Conservation (phyloP, 257 asterid genomes). For the Capsicum baccatum region DNA sequence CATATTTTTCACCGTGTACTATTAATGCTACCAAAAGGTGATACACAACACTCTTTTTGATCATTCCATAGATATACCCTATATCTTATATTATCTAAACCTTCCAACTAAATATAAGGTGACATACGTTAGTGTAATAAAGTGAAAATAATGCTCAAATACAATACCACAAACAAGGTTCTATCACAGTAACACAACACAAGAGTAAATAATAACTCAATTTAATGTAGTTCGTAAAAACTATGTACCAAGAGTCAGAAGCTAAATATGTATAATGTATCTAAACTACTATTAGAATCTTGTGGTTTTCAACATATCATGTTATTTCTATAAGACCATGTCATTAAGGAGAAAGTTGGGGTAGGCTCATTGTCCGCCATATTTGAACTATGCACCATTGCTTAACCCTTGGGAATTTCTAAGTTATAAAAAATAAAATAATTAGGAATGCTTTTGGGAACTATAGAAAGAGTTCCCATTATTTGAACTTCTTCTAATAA, state of each 20-base stretch:
- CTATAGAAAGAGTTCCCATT: not conserved
- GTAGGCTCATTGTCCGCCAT: not conserved
- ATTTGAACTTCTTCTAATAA: not conserved
- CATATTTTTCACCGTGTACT: too few species aligned
- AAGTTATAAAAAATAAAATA: not conserved
- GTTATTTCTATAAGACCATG: not conserved
- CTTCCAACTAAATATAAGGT: too few species aligned
- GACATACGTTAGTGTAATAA: too few species aligned
- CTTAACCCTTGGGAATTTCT: not conserved
- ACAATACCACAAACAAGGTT: too few species aligned
- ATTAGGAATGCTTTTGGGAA: not conserved
- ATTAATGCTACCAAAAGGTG: too few species aligned
- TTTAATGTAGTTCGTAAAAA: not conserved
- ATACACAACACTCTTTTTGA: too few species aligned
- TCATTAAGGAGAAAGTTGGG: not conserved
- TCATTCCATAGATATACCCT: too few species aligned
- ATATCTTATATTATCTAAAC: too few species aligned
- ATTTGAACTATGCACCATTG: not conserved
- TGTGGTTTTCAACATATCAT: not conserved
- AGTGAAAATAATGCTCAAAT: too few species aligned
- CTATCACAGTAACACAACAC: too few species aligned
- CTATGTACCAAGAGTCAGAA: not conserved
- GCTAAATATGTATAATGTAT: not conserved
- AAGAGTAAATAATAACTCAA: too few species aligned
- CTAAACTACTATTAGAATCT: conserved; percentile 14